Evolutionary conservation across 2,329 filamentous ascomycete genomes (phyloP).

Genomic region (Microsporum canis): DNA sequence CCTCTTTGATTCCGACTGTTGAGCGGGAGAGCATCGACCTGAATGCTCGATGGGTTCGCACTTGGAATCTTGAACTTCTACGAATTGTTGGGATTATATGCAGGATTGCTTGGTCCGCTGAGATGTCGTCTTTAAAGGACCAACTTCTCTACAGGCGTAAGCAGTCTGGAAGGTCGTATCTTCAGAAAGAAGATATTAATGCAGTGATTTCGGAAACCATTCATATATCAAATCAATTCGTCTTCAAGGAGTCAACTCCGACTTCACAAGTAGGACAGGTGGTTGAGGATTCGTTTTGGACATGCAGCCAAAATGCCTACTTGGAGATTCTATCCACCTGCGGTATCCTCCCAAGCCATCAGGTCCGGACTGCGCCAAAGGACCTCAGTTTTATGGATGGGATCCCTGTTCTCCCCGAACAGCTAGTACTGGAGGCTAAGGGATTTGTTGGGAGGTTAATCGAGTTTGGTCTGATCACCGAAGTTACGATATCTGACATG

Average conservation of each 20-base stretch:
- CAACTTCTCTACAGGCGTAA: constrained; percentile 40
- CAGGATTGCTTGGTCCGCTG: constrained; percentile 73
- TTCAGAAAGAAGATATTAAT: constrained; percentile 52
- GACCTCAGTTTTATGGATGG: constrained; percentile 70
- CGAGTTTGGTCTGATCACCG: constrained; percentile 74
- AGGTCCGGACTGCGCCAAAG: constrained; percentile 65
- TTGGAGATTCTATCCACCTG: constrained; percentile 83
- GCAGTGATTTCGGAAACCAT: constrained; percentile 65
- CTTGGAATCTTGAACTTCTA: constrained; percentile 91
- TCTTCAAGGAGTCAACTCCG: constrained; percentile 80
- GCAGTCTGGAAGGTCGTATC: constrained; percentile 39
- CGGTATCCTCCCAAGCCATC: constrained; percentile 72
- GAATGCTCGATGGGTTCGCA: constrained; percentile 86
- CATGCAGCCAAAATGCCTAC: constrained; percentile 65
- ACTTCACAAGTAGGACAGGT: constrained; percentile 70
- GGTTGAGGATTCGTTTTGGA: constrained; percentile 95
- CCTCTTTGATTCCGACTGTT: constrained; percentile 91
- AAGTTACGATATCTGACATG: constrained; percentile 79
- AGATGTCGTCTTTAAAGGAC: constrained; percentile 65
- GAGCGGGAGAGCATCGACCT: constrained; percentile 94
- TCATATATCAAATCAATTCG: constrained; percentile 78
- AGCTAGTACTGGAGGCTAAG: constrained; percentile 54
- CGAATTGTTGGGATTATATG: constrained; percentile 82
- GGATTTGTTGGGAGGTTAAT: constrained; percentile 69
- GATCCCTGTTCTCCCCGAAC: constrained; percentile 73